Percentiles rank a stretch among this genome's conserved stretches.
phyloP scores from a whole-genome alignment of 1,139 yeast species.

The Citeromyces hawaiiensis region DNA sequence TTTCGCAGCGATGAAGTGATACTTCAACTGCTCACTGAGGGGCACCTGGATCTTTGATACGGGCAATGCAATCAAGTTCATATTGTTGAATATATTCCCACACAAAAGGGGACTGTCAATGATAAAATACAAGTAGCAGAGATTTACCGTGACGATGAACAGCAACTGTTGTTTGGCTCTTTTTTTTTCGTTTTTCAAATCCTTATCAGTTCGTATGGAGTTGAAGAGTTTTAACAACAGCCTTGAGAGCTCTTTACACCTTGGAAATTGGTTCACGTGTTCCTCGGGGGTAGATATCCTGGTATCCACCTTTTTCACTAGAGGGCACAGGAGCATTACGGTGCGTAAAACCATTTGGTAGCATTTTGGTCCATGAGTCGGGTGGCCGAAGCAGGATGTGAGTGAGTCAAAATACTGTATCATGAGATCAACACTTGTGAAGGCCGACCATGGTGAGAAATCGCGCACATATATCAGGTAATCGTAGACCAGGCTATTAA shows the following conservation, averaged over 20 bases:
- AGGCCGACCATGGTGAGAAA: conserved; percentile 44
- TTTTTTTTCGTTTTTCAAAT: conserved; percentile 19
- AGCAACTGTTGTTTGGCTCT: conserved; percentile 36
- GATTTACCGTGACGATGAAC: conserved; percentile 37
- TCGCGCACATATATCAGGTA: conserved; percentile 40
- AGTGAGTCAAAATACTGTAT: conserved; percentile 37
- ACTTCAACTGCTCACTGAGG: conserved; percentile 43
- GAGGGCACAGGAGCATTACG: conserved; percentile 29
- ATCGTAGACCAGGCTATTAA: conserved; percentile 33
- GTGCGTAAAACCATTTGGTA: conserved; percentile 28
- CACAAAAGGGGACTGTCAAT: conserved; percentile 56
- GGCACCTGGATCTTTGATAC: conserved; percentile 25
- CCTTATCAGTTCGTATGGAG: conserved; percentile 46
- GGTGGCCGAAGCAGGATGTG: conserved; percentile 45
- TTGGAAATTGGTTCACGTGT: conserved; percentile 23
- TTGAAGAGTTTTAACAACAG: conserved; percentile 49
- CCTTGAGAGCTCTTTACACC: conserved; percentile 43
- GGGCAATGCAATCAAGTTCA: conserved; percentile 43
- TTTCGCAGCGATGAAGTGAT: conserved; percentile 55
- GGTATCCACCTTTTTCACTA: conserved; percentile 35
- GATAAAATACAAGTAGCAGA: conserved; percentile 52
- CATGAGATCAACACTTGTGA: conserved; percentile 46
- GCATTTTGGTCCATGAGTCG: conserved; percentile 31
- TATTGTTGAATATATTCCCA: conserved; percentile 63
- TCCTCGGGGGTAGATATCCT: conserved; percentile 27